These are phyloP conservation scores for Phytophthora rubi DNA, from an alignment of 352 stramenopile species.

Conservation along the genomic window DNA sequence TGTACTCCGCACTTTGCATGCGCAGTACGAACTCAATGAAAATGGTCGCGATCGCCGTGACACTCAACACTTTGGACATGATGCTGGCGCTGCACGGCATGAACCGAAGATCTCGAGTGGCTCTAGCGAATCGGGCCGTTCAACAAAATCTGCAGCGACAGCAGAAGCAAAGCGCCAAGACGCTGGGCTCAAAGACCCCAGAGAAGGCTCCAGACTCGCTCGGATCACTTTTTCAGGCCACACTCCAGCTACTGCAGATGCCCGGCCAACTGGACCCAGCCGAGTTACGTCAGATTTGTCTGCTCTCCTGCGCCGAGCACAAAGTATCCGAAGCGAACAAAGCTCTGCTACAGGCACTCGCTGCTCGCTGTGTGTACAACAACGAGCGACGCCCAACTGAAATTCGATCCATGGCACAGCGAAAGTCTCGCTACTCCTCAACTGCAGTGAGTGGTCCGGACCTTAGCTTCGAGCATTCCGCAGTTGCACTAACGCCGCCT, in stretches of 20 bases:
- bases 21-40: conserved; percentile 16
- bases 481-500: conserved; percentile 1
- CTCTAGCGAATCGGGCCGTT: conserved; percentile 16
- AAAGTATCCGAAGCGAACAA: conserved; percentile 29
- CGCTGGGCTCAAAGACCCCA: background rate
- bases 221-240: conserved; percentile 18
- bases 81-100: conserved; percentile 36
- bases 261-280: conserved; percentile 41
- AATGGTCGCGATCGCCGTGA: conserved; percentile 29
- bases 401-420: conserved; percentile 29
- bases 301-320: conserved; percentile 40
- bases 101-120: conserved; percentile 22
- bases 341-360: conserved; percentile 27
- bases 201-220: background rate
- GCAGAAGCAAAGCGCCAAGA: conserved; percentile 10
- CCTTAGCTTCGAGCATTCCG: conserved; percentile 27
- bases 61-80: conserved; percentile 22
- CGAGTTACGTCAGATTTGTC: conserved; percentile 40
- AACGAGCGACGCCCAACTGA: conserved; percentile 20
- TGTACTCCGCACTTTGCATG: conserved; percentile 30
- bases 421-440: conserved; percentile 36
- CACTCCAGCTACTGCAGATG: conserved; percentile 30
- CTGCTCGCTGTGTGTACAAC: conserved; percentile 40
- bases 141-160: conserved; percentile 18
- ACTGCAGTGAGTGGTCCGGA: conserved; percentile 25